Evolutionary conservation across 2,329 filamentous ascomycete genomes (phyloP).

Genomic region (Alternaria metachromatica): DNA sequence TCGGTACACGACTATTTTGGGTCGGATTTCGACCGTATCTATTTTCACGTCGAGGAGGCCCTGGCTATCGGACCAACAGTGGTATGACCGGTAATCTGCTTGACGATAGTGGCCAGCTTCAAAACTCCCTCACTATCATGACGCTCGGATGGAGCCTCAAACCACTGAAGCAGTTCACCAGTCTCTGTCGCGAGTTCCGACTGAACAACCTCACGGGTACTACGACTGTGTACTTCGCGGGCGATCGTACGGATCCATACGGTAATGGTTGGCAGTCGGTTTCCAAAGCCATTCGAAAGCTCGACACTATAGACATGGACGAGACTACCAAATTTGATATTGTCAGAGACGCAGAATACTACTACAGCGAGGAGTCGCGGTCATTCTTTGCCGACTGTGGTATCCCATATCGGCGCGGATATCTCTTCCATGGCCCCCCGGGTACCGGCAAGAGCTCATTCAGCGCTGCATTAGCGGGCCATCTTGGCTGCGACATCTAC

Average conservation of each 20-base stretch:
- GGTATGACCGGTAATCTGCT: not conserved
- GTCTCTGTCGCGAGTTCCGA: conserved; percentile 32
- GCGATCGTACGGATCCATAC: conserved; percentile 13
- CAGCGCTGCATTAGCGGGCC: conserved; percentile 46
- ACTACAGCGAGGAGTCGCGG: conserved; percentile 41
- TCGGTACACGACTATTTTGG: conserved; percentile 38
- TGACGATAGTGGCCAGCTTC: conserved; percentile 19
- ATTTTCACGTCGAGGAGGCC: conserved; percentile 25
- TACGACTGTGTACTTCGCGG: conserved; percentile 36
- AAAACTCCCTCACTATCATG: conserved; percentile 26
- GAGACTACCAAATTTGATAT: conserved; percentile 36
- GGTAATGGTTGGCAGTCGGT: conserved; percentile 30
- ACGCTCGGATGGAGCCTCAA: conserved; percentile 38
- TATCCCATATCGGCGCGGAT: conserved; percentile 46
- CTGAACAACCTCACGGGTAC: conserved; percentile 27
- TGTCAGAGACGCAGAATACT: conserved; percentile 46
- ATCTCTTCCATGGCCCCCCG: conserved; percentile 51
- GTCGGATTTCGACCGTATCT: conserved; percentile 38
- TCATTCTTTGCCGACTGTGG: conserved; percentile 46
- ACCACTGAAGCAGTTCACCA: conserved; percentile 31
- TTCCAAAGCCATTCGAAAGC: conserved; percentile 33
- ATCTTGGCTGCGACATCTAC: conserved; percentile 49
- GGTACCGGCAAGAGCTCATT: conserved; percentile 53
- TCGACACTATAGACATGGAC: conserved; percentile 44
- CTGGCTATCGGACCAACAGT: not conserved